Percentiles rank a stretch among this genome's conserved stretches.
These are phyloP conservation scores for Triticum urartu DNA, from an alignment of 176 grass and related monocot species.

Conservation along the genomic window DNA sequence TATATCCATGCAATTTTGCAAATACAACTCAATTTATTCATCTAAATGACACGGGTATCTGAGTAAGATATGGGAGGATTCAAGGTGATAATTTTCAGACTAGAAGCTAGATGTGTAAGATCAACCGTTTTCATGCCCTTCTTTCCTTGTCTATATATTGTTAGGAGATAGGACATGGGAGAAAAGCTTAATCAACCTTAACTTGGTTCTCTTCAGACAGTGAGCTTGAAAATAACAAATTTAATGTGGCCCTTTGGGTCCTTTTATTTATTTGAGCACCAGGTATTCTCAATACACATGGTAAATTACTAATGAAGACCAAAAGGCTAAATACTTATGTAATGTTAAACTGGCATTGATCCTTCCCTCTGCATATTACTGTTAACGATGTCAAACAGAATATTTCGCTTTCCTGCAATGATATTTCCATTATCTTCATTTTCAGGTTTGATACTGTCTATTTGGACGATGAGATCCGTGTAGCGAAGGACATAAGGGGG, in stretches of 20 bases:
- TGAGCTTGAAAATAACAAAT: neutral
- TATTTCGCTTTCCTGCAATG: neutral
- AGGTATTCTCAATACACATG: neutral
- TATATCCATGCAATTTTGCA: neutral
- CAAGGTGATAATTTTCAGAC: neutral
- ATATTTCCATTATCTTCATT: neutral
- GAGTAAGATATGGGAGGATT: neutral
- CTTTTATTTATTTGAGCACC: neutral
- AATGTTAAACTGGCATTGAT: neutral
- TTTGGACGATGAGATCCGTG: constrained; percentile 84
- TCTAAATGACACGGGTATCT: neutral
- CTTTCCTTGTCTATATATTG: neutral
- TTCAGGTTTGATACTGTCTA: constrained; percentile 98
- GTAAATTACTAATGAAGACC: neutral
- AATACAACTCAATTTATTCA: neutral
- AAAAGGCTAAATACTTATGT: neutral
- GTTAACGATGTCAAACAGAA: neutral
- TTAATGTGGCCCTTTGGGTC: neutral
- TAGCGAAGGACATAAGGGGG: constrained; percentile 85
- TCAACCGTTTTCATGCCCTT: neutral
- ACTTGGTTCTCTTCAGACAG: neutral
- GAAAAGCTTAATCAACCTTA: neutral
- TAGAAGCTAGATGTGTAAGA: neutral
- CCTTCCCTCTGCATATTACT: neutral
- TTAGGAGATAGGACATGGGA: neutral